phyloP scores from a whole-genome alignment of 2,329 filamentous ascomycete species.

The Pseudopithomyces maydicus region DNA sequence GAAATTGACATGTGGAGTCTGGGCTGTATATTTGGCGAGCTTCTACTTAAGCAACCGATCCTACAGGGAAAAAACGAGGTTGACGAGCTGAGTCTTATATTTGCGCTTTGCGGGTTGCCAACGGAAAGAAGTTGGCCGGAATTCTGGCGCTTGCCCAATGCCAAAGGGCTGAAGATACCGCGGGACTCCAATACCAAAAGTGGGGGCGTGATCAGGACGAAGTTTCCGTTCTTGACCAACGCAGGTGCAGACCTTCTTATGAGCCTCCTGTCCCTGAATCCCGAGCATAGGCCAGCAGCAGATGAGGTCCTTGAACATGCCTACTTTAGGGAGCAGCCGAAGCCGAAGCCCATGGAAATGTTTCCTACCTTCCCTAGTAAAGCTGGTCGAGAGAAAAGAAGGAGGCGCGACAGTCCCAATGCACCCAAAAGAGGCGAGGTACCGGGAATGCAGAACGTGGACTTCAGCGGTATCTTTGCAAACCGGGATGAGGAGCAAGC shows the following conservation, averaged over 20 bases:
- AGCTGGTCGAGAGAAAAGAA: slow-evolving; percentile 84
- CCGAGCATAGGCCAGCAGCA: slow-evolving; percentile 71
- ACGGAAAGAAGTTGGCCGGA: slow-evolving; percentile 82
- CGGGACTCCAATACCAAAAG: slow-evolving; percentile 39
- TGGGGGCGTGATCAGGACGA: slow-evolving; percentile 68
- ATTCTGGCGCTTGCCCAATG: slow-evolving; percentile 87
- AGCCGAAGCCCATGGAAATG: slow-evolving; percentile 86
- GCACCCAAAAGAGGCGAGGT: slow-evolving; percentile 79
- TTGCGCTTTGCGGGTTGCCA: slow-evolving; percentile 86
- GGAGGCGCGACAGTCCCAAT: slow-evolving; percentile 71
- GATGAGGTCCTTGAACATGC: slow-evolving; percentile 75
- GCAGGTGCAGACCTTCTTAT: slow-evolving; percentile 74
- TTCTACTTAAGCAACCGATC: slow-evolving; percentile 80
- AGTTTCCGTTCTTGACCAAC: slow-evolving; percentile 80
- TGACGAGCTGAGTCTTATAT: slow-evolving; percentile 80
- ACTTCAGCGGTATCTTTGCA: slow-evolving; percentile 58
- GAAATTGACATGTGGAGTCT: slow-evolving; percentile 95
- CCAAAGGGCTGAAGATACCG: slow-evolving; percentile 73
- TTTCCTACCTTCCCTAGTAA: slow-evolving; percentile 98
- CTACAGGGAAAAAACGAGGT: slow-evolving; percentile 92
- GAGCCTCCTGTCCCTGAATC: slow-evolving; percentile 75
- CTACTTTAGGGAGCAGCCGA: slow-evolving; percentile 89
- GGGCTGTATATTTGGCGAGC: slow-evolving; percentile 93
- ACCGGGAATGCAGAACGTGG: slow-evolving; percentile 54
- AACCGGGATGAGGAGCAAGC: slow-evolving; percentile 53